Evolutionary conservation across 139 green algal species (phyloP).

Genomic region (Tetradesmus lagerheimii): DNA sequence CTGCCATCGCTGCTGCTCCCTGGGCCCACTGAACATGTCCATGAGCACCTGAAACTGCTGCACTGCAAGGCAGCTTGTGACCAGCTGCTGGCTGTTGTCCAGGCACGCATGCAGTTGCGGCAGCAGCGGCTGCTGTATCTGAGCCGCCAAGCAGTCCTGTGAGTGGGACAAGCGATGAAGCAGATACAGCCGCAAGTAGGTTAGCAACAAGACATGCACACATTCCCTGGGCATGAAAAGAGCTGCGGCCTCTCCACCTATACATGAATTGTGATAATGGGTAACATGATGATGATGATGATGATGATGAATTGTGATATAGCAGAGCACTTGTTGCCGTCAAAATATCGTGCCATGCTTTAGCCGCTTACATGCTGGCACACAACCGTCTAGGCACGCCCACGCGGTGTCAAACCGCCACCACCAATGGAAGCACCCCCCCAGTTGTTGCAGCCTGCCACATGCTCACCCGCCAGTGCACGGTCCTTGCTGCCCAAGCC

Average conservation of each 20-base stretch:
- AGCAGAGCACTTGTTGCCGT: too few species aligned
- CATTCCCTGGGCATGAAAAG: not conserved
- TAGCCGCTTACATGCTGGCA: too few species aligned
- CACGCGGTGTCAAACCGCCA: too few species aligned
- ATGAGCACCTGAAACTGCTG: constrained; percentile 65
- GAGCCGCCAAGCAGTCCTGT: constrained; percentile 63
- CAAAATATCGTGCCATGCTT: too few species aligned
- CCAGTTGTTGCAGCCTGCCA: not conserved
- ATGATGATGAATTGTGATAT: not conserved
- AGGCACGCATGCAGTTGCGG: constrained; percentile 39
- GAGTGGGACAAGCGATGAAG: not conserved
- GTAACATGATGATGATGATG: too few species aligned
- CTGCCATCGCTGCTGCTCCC: constrained; percentile 54
- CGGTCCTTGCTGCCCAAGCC: constrained; percentile 48
- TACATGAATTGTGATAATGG: too few species aligned
- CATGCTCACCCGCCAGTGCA: constrained; percentile 21
- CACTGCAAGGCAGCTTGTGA: constrained; percentile 52
- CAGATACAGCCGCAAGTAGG: not conserved
- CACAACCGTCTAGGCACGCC: too few species aligned
- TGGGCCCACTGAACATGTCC: constrained; percentile 50
- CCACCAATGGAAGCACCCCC: too few species aligned
- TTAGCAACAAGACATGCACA: not conserved
- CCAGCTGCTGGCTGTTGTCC: constrained; percentile 19
- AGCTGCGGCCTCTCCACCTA: not conserved
- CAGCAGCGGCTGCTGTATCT: constrained; percentile 55